phyloP scores from a whole-genome alignment of 148 eudicot species.

The Heliosperma pusillum region DNA sequence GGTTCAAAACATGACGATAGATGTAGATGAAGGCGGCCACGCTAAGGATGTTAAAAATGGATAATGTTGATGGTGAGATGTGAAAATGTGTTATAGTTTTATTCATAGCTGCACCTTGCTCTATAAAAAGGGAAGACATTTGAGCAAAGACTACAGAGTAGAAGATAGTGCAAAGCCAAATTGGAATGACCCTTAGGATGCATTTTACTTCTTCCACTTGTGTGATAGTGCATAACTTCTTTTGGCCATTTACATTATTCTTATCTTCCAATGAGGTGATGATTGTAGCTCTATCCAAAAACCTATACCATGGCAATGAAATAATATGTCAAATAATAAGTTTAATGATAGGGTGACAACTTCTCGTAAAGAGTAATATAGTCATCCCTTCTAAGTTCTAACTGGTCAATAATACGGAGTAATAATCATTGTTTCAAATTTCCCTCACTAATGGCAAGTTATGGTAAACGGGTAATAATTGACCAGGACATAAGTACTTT shows the following conservation, averaged over 20 bases:
- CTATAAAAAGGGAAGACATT: slow-evolving; percentile 73
- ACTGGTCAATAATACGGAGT: too few species aligned
- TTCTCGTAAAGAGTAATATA: too few species aligned
- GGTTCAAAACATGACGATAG: slow-evolving; percentile 51
- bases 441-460: too few species aligned
- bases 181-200: slow-evolving; percentile 62
- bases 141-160: slow-evolving; percentile 81
- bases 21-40: slow-evolving; percentile 57
- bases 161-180: slow-evolving; percentile 73
- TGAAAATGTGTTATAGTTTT: slow-evolving; percentile 35
- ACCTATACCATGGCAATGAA: slow-evolving; percentile 23
- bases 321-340: not conserved
- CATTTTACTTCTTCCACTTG: slow-evolving; percentile 86
- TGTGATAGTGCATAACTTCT: slow-evolving; percentile 60
- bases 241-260: slow-evolving; percentile 16
- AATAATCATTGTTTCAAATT: too few species aligned
- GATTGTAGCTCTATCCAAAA: slow-evolving; percentile 62
- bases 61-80: slow-evolving; percentile 77
- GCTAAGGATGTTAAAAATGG: slow-evolving; percentile 62
- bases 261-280: slow-evolving; percentile 12
- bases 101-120: slow-evolving; percentile 73
- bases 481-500: too few species aligned
- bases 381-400: too few species aligned
- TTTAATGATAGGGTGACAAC: not conserved
- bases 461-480: too few species aligned